phyloP scores from a whole-genome alignment of 352 stramenopile genomes.

The Phytophthora aleatoria region DNA sequence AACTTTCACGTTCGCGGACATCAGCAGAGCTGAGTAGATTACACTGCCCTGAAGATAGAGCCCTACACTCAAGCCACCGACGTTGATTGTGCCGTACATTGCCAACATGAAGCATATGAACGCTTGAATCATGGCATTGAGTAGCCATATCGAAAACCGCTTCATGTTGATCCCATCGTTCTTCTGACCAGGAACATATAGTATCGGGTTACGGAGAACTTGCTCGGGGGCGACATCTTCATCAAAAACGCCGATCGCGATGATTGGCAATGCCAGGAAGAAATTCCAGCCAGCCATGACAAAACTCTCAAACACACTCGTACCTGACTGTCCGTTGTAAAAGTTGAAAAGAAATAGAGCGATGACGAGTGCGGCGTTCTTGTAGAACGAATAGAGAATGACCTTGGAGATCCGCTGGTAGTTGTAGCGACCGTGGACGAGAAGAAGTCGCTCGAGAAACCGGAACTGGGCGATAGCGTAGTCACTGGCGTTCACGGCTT shows the following conservation, averaged over 20 bases:
- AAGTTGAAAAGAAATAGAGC: conserved; percentile 83
- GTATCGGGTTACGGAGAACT: conserved; percentile 57
- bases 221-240: conserved; percentile 72
- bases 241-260: conserved; percentile 83
- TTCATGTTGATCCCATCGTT: conserved; percentile 75
- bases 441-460: conserved; percentile 93
- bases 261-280: conserved; percentile 90
- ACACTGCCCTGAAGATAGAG: conserved; percentile 71
- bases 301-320: conserved; percentile 86
- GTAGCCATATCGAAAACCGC: conserved; percentile 64
- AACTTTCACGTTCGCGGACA: conserved; percentile 83
- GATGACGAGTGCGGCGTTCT: conserved; percentile 78
- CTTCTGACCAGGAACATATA: conserved; percentile 65
- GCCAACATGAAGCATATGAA: conserved; percentile 69
- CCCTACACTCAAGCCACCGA: conserved; percentile 39
- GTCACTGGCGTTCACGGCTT: conserved; percentile 92
- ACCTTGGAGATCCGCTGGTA: conserved; percentile 95
- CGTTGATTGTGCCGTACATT: conserved; percentile 44
- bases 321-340: conserved; percentile 81
- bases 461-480: conserved; percentile 94
- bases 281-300: conserved; percentile 84
- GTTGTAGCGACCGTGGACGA: conserved; percentile 97
- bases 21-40: conserved; percentile 74
- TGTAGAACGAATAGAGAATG: conserved; percentile 91
- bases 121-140: conserved; percentile 69